Base-by-base conservation (phyloP, 2,329 filamentous ascomycete species). In the Diaporthe velutina region DNA sequence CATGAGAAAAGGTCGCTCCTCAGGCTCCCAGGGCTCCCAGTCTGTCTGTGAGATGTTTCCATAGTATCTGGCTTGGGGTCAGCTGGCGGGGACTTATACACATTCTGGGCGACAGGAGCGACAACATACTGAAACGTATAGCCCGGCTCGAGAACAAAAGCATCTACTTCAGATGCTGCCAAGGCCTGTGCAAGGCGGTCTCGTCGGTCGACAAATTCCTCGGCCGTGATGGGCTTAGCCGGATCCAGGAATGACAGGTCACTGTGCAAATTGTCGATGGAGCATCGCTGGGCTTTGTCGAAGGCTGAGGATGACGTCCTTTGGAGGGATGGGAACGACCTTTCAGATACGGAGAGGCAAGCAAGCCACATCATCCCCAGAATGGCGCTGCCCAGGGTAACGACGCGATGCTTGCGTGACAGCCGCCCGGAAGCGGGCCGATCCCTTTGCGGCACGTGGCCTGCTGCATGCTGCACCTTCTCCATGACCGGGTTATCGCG, bases 1-100 rank as follows among this genome's bases (percentile, higher is more conserved):
- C 89, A 93, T 92, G 30, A 93, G 80, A 74, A 93, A 92, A 0
- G 91, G 91, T 1, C 90, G 86, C 78, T 92, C 90, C 78, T 92
- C 90, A 0, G 90, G 90, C 83, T 92, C 90, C 90, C 90, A 92
- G 0, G 88, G 87, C 76, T 93, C 90, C 91, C 90, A 92, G 75
- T 92, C 88, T 0, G 80, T 80, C 78, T 92, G 90, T 0, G 89
- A 91, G 55, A 90, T 85, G 78, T 93, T 92, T 61, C 86, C 90
- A 78, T 91, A 93, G 80, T 92, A 88, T 50, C 83, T 82, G 22
- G 5, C 4, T 1, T 28, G 40, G 12, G 22, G 42, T 73, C 22
- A 74, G 71, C 48, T 2, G 15, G 17, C 78, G 8, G 45, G 22
- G 2, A 28, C 30, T 54, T 30, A 6, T 19, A 52, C 12, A 4